A percentile compares a stretch with the other conserved stretches of the same genome.
phyloP scores from a whole-genome alignment of 2,329 filamentous ascomycete genomes.

The Sarocladiaceae sp. region DNA sequence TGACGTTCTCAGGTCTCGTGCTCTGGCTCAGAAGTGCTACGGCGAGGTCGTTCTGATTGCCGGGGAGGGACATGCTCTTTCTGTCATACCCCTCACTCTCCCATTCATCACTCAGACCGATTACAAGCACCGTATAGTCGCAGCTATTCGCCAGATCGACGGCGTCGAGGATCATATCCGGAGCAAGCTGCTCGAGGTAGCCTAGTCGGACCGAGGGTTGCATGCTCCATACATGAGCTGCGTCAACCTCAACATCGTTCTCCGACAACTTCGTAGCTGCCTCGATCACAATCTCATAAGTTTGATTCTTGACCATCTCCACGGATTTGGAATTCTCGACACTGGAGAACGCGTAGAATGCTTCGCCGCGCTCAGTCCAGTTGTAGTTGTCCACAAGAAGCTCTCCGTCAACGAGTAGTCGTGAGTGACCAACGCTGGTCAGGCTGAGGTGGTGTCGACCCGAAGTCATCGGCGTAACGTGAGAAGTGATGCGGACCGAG shows the following conservation, averaged over 20 bases:
- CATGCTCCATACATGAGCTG: neutral
- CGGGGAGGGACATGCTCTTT: conserved; percentile 13
- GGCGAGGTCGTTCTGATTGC: conserved; percentile 11
- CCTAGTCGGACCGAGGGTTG: conserved; percentile 15
- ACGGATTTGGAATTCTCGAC: neutral
- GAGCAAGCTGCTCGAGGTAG: conserved; percentile 10
- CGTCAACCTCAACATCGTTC: neutral
- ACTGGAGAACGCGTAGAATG: neutral
- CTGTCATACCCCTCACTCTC: conserved; percentile 16
- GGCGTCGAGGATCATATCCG: conserved; percentile 11
- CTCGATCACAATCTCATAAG: conserved; percentile 12
- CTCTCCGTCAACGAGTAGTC: neutral
- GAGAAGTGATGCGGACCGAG: neutral
- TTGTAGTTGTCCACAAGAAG: neutral
- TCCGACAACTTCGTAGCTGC: neutral
- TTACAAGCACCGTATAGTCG: conserved; percentile 11
- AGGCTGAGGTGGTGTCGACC: neutral
- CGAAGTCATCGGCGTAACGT: neutral
- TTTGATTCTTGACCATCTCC: neutral
- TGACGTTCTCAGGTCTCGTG: conserved; percentile 9
- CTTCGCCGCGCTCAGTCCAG: neutral
- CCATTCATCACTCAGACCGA: conserved; percentile 15
- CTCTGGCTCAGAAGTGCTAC: neutral
- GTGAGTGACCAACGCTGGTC: neutral
- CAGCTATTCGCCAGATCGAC: conserved; percentile 12